Percentiles rank a stretch among this genome's conserved stretches.
Evolutionary conservation across 2,329 filamentous ascomycete species (phyloP).

Genomic region (Alternaria consortialis): DNA sequence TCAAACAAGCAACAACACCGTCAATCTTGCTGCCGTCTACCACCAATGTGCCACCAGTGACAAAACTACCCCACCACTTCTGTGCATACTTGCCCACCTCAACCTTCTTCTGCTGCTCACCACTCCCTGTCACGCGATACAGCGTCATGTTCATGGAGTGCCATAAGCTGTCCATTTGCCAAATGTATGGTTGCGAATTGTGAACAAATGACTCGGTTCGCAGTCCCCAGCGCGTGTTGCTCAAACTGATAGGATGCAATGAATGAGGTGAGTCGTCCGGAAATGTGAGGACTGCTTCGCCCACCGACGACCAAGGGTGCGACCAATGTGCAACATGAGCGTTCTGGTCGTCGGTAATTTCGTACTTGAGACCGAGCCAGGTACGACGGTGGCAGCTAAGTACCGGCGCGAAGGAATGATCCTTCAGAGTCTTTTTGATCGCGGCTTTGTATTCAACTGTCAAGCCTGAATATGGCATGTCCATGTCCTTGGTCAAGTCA

Average conservation of each 20-base stretch:
- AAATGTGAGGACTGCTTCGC: slow-evolving; percentile 31
- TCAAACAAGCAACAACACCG: slow-evolving; percentile 31
- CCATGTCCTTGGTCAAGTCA: slow-evolving; percentile 28
- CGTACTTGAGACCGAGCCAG: slow-evolving; percentile 29
- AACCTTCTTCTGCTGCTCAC: slow-evolving; percentile 22
- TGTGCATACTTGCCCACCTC: slow-evolving; percentile 37
- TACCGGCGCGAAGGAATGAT: slow-evolving; percentile 28
- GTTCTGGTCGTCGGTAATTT: slow-evolving; percentile 22
- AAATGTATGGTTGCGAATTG: slow-evolving; percentile 28
- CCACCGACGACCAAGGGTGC: slow-evolving; percentile 28
- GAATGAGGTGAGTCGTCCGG: slow-evolving; percentile 24
- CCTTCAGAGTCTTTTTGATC: slow-evolving; percentile 29
- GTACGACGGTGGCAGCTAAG: slow-evolving; percentile 20
- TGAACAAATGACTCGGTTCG: slow-evolving; percentile 31
- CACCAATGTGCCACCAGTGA: slow-evolving; percentile 32
- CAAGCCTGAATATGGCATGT: slow-evolving; percentile 29
- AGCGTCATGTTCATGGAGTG: slow-evolving; percentile 34
- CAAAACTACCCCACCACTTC: slow-evolving; percentile 35
- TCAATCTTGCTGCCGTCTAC: slow-evolving; percentile 29
- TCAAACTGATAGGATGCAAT: slow-evolving; percentile 23
- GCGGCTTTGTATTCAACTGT: slow-evolving; percentile 27
- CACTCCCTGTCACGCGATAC: slow-evolving; percentile 27
- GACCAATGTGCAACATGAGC: slow-evolving; percentile 28
- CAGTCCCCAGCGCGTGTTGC: slow-evolving; percentile 26
- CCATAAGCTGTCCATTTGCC: slow-evolving; percentile 33